phyloP scores from a whole-genome alignment of 2,329 filamentous ascomycete genomes.

The Ceratocystiopsis sp. region DNA sequence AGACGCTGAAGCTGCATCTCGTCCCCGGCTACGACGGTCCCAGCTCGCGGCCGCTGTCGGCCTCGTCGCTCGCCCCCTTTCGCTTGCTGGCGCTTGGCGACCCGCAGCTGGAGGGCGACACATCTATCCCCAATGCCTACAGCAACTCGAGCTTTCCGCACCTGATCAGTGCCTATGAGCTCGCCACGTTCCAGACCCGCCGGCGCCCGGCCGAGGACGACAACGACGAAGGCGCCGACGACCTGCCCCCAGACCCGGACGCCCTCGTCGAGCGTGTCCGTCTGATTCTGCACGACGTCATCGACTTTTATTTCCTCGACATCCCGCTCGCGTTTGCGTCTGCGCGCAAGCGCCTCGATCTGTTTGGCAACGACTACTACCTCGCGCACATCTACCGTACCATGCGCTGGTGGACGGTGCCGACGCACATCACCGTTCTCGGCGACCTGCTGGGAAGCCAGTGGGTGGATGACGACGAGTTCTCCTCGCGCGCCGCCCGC shows the following conservation, averaged over 20 bases:
- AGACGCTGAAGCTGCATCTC: conserved; percentile 23
- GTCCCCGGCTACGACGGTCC: background rate
- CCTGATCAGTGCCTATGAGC: conserved; percentile 26
- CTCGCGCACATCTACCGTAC: conserved; percentile 82
- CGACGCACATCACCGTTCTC: conserved; percentile 76
- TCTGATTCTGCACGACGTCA: conserved; percentile 36
- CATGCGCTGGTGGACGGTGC: conserved; percentile 65
- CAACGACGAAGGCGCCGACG: background rate
- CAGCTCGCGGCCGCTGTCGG: background rate
- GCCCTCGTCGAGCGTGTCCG: conserved; percentile 35
- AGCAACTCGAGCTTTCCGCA: conserved; percentile 35
- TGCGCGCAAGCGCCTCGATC: conserved; percentile 64
- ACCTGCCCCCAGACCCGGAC: conserved; percentile 20
- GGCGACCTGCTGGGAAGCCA: conserved; percentile 89
- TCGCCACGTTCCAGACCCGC: conserved; percentile 22
- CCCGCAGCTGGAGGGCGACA: conserved; percentile 86
- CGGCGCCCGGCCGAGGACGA: background rate
- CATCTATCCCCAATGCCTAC: conserved; percentile 50
- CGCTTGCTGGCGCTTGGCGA: conserved; percentile 77
- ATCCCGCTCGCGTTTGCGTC: conserved; percentile 49
- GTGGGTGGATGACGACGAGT: conserved; percentile 81
- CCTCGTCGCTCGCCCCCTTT: conserved; percentile 46
- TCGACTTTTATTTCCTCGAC: conserved; percentile 50
- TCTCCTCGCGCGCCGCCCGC: conserved; percentile 50
- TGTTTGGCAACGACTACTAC: conserved; percentile 89